phyloP scores from a whole-genome alignment of 768 basidiomycete species.

The Pleurotus citrinopileatus region DNA sequence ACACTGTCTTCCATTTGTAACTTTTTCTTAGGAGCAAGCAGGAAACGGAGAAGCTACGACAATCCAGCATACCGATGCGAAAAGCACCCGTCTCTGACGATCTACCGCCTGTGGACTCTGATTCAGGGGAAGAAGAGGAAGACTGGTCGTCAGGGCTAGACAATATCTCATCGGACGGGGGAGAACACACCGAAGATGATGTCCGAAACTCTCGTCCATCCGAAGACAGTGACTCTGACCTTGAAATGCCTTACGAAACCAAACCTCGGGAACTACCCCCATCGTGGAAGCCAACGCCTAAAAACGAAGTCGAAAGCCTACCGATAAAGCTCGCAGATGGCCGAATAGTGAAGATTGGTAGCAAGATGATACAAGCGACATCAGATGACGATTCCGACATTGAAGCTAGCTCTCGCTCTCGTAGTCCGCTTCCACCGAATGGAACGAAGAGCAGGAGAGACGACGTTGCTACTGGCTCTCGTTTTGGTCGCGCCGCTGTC shows the following conservation, averaged over 20 bases:
- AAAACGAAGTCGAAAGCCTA: slow-evolving; percentile 55
- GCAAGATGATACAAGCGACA: slow-evolving; percentile 25
- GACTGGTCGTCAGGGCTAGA: slow-evolving; percentile 46
- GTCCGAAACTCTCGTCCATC: slow-evolving; percentile 15
- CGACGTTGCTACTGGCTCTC: slow-evolving; percentile 78
- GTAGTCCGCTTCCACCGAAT: slow-evolving; percentile 30
- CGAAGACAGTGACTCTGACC: slow-evolving; percentile 47
- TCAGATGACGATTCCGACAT: slow-evolving; percentile 22
- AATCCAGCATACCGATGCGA: slow-evolving; percentile 56
- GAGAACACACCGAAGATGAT: slow-evolving; percentile 17
- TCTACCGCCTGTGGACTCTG: slow-evolving; percentile 68
- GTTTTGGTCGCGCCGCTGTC: slow-evolving; percentile 85
- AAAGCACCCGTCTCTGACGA: slow-evolving; percentile 45
- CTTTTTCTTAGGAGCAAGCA: slow-evolving; percentile 69
- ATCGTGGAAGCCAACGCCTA: slow-evolving; percentile 45
- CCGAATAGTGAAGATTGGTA: slow-evolving; percentile 60
- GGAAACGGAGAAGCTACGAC: slow-evolving; percentile 71
- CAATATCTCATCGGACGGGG: slow-evolving; percentile 25
- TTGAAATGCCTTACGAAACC: slow-evolving; percentile 75
- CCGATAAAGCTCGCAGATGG: slow-evolving; percentile 89
- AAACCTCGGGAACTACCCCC: slow-evolving; percentile 49
- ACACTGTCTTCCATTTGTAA: slow-evolving; percentile 6
- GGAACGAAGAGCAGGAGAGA: slow-evolving; percentile 39
- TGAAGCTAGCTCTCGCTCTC: slow-evolving; percentile 32
- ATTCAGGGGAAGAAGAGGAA: slow-evolving; percentile 43